Evolutionary conservation across 2,329 filamentous ascomycete species (phyloP).

Genomic region (Mycogone perniciosa): DNA sequence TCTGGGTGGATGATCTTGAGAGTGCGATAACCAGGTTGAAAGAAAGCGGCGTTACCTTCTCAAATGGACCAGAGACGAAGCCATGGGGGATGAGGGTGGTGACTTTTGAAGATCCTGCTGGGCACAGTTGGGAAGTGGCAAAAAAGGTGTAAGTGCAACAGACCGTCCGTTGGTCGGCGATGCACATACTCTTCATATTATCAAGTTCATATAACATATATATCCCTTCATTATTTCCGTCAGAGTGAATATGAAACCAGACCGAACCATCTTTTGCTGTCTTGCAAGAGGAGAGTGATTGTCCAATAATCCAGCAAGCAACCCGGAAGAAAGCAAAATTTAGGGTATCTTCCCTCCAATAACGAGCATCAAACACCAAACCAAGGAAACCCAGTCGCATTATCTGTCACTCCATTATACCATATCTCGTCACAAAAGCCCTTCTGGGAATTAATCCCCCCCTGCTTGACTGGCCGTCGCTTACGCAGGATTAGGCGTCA

Average conservation of each 20-base stretch:
- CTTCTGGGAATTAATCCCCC: too few relatives aligned
- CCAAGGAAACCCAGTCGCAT: background rate
- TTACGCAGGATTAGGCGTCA: slow-evolving; percentile 8
- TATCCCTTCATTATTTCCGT: too few relatives aligned
- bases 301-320: too few relatives aligned
- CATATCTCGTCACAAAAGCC: too few relatives aligned
- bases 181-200: too few relatives aligned
- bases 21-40: slow-evolving; percentile 8
- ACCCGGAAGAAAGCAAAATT: background rate
- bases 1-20: slow-evolving; percentile 15
- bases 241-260: too few relatives aligned
- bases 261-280: too few relatives aligned
- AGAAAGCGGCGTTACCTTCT: slow-evolving; percentile 9
- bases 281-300: too few relatives aligned
- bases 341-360: slow-evolving; percentile 1
- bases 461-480: background rate
- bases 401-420: too few relatives aligned
- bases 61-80: slow-evolving; percentile 10
- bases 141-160: background rate
- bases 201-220: too few relatives aligned
- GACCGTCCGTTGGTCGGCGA: too few relatives aligned
- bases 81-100: slow-evolving; percentile 11
- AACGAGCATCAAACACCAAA: background rate
- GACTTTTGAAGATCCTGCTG: slow-evolving; percentile 14
- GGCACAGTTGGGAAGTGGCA: slow-evolving; percentile 13